phyloP scores from a whole-genome alignment of 192 early-diverging fungal genomes.

The Coemansia sp. region DNA sequence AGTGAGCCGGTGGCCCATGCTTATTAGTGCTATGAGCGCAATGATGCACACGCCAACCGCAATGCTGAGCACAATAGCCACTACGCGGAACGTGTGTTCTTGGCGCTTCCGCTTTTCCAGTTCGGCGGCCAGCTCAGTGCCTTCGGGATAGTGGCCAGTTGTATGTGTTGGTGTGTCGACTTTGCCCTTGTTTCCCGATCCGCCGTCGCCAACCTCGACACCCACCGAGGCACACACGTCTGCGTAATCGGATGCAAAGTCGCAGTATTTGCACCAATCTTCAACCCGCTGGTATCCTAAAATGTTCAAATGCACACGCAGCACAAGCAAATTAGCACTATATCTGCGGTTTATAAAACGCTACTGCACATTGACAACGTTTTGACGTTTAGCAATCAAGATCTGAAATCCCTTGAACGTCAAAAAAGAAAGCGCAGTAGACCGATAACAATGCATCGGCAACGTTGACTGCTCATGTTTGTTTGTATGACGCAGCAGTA shows the following conservation, averaged over 20 bases:
- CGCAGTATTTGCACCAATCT: constrained; percentile 55
- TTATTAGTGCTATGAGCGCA: constrained; percentile 19
- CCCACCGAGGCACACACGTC: constrained; percentile 43
- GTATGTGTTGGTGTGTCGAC: constrained; percentile 3
- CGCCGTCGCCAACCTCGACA: constrained; percentile 8
- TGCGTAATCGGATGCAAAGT: constrained; percentile 29
- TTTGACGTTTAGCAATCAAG: not conserved
- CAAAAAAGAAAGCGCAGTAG: not conserved
- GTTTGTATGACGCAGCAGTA: not conserved
- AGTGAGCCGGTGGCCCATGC: constrained; percentile 14
- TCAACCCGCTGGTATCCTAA: constrained; percentile 53
- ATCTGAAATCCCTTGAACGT: not conserved
- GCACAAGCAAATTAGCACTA: constrained; percentile 6
- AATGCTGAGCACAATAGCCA: constrained; percentile 42
- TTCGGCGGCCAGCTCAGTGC: constrained; percentile 11
- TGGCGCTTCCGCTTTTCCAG: constrained; percentile 34
- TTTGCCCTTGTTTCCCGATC: constrained; percentile 1
- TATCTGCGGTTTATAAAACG: not conserved
- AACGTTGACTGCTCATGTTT: not conserved
- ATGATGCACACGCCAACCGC: constrained; percentile 35
- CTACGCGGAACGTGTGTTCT: constrained; percentile 40
- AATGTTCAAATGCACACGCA: not conserved
- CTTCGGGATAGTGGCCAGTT: not conserved
- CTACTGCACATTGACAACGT: not conserved
- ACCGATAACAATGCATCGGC: not conserved